phyloP scores from a whole-genome alignment of 352 stramenopile genomes.

The Globisporangium canariense region DNA sequence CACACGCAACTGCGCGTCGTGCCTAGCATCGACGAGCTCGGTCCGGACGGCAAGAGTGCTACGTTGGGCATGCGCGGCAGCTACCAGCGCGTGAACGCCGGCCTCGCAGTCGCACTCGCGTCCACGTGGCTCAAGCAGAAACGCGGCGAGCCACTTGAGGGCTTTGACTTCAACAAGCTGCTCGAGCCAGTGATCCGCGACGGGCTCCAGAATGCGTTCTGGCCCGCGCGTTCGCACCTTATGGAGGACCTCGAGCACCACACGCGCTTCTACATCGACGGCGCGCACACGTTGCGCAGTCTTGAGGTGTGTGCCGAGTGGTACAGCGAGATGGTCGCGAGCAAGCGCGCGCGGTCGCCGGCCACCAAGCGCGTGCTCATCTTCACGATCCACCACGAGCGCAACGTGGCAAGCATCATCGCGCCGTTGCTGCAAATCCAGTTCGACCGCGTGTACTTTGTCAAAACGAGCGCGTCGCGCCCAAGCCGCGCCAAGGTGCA shows the following conservation, averaged over 20 bases:
- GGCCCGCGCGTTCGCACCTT: slow-evolving; percentile 73
- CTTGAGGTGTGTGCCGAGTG: slow-evolving; percentile 73
- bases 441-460: slow-evolving; percentile 83
- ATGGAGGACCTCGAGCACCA: slow-evolving; percentile 39
- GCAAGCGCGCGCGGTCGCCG: slow-evolving; percentile 1
- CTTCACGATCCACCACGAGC: slow-evolving; percentile 85
- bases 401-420: slow-evolving; percentile 68
- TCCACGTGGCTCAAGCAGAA: slow-evolving; percentile 47
- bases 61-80: slow-evolving; percentile 59
- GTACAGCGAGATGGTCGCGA: slow-evolving; percentile 35
- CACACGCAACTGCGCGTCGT: slow-evolving; percentile 38
- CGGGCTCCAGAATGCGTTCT: slow-evolving; percentile 64
- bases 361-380: slow-evolving; percentile 46
- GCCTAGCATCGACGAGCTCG: slow-evolving; percentile 48
- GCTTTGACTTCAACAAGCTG: slow-evolving; percentile 23
- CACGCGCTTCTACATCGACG: slow-evolving; percentile 80
- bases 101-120: slow-evolving; percentile 61
- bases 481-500: slow-evolving; percentile 64
- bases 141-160: slow-evolving; percentile 15
- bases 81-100: slow-evolving; percentile 81
- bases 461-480: slow-evolving; percentile 53
- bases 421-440: slow-evolving; percentile 47
- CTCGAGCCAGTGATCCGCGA: slow-evolving; percentile 47
- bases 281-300: slow-evolving; percentile 83
- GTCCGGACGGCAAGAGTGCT: slow-evolving; percentile 29